Conservation (phyloP, 1,284 basidiomycete genomes). For the Stygiomarasmius scandens region DNA sequence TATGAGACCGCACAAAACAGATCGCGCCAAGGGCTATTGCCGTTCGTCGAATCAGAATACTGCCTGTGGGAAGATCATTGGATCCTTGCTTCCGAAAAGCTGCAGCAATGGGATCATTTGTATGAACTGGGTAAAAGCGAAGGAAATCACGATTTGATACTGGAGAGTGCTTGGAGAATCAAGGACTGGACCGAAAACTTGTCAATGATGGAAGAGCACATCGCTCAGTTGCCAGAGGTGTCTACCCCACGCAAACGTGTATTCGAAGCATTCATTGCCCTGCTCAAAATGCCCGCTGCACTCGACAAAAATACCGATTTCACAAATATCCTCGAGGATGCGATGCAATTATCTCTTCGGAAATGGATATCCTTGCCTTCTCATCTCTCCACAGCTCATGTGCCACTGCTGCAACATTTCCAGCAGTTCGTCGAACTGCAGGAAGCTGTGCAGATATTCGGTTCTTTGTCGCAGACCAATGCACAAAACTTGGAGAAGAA, state of each 20-base stretch:
- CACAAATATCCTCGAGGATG: constrained; percentile 89
- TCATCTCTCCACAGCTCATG: constrained; percentile 88
- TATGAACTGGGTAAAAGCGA: constrained; percentile 93
- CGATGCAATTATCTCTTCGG: constrained; percentile 93
- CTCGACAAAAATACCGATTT: constrained; percentile 81
- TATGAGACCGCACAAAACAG: constrained; percentile 94
- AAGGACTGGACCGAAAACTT: constrained; percentile 90
- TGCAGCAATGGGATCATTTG: constrained; percentile 97
- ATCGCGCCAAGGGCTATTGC: constrained; percentile 80
- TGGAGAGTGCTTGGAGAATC: constrained; percentile 96
- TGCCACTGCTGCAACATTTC: constrained; percentile 96
- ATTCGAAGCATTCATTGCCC: constrained; percentile 93
- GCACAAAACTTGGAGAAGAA: constrained; percentile 93
- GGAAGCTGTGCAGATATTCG: constrained; percentile 95
- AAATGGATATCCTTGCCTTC: constrained; percentile 94
- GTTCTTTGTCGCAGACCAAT: constrained; percentile 86
- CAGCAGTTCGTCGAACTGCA: constrained; percentile 99
- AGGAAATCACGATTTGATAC: constrained; percentile 88
- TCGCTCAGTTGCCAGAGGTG: constrained; percentile 81
- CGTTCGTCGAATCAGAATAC: constrained; percentile 96
- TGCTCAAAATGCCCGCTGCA: constrained; percentile 69
- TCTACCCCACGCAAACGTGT: constrained; percentile 93
- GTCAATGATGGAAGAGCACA: constrained; percentile 84
- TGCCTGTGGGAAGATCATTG: constrained; percentile 99
- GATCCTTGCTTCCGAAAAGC: constrained; percentile 94